A percentile compares a stretch with the other conserved stretches of the same genome.
These are phyloP conservation scores for Picochlorum sp. DNA, from an alignment of 139 green algal genomes.

Conservation along the genomic window DNA sequence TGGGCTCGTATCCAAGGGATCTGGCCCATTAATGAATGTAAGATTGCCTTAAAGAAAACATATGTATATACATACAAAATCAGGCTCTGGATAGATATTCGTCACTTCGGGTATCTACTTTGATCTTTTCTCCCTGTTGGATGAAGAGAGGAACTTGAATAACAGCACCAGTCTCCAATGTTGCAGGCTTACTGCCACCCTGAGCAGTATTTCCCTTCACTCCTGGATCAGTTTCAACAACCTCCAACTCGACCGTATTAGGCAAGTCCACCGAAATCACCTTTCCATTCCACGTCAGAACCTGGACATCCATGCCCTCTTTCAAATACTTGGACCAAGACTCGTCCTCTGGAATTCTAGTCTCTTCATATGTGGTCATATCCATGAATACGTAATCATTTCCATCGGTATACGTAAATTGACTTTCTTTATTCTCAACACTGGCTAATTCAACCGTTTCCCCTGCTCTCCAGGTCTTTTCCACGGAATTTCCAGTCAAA, in stretches of 20 bases:
- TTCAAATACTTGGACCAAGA: constrained; percentile 87
- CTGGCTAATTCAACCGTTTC: constrained; percentile 70
- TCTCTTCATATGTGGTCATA: constrained; percentile 91
- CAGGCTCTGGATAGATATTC: constrained; percentile 41
- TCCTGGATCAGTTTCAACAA: constrained; percentile 71
- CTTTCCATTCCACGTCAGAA: constrained; percentile 87
- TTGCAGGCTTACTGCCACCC: constrained; percentile 81
- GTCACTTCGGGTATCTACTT: constrained; percentile 69
- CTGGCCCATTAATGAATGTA: constrained; percentile 20
- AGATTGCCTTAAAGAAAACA: not conserved
- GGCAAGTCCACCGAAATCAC: constrained; percentile 85
- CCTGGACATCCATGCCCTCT: constrained; percentile 58
- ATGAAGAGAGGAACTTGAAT: constrained; percentile 79
- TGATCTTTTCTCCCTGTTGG: constrained; percentile 68
- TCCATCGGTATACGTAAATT: constrained; percentile 85
- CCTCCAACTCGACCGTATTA: constrained; percentile 67
- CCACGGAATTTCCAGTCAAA: constrained; percentile 77
- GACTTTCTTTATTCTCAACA: constrained; percentile 57
- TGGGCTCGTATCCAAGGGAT: constrained; percentile 84
- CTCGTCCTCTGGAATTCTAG: constrained; percentile 60
- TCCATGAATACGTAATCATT: constrained; percentile 93
- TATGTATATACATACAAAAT: not conserved
- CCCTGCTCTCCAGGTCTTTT: constrained; percentile 89
- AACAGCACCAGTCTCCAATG: constrained; percentile 73
- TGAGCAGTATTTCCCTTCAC: constrained; percentile 84